Evolutionary conservation across 202 grass and related monocot species (phyloP), one percentile per base, ranked within the genome.

Genomic region (Saccharum hybrid): DNA sequence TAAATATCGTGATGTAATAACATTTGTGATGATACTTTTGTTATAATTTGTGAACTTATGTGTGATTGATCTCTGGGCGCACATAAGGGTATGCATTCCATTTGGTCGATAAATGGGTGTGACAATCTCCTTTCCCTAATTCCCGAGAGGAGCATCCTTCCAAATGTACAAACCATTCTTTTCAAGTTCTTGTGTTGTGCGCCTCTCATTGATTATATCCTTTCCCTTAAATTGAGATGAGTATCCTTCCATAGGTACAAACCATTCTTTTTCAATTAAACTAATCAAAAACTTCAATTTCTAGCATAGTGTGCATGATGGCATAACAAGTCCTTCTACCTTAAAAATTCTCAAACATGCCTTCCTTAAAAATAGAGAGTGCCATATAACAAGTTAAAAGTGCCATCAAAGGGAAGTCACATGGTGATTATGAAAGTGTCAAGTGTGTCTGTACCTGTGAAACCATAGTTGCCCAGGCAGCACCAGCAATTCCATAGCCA

Each of bases 381-480:
- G 7, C 6, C 64, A 68, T 67, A 67, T 41, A 68, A 57, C 9
- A 52, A 54, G 72, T 71, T 23, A 77, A 77, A 77, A 42, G 68
- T 22, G 10, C 8, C 41, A 81, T 37, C 23, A 77, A 66, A 36
- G 42, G 62, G 78, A 62, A 46, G 43, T 64, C 15, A 12, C 18
- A 6, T 60, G 11, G 48, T 68, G 22, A 63, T 43, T 60, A 49
- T 2, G 61, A 40, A 78, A 84, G 51, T 70, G 81, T 66, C 23
- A 68, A 83, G 49, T 70, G 81, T 66, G 60, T 31, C 6, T 59
- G 64, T 82, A 98, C 96, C 89, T 98, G 96, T 22, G 96, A 98
- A 85, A 95, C 70, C 96, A 98, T 98, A 83, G 96, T 98, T 71
- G 96, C 96, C 96, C 91, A 98, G 86, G 96, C 96, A 79, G 96